Conservation (phyloP, 441 rosid species). For the Syzygium malaccense region DNA sequence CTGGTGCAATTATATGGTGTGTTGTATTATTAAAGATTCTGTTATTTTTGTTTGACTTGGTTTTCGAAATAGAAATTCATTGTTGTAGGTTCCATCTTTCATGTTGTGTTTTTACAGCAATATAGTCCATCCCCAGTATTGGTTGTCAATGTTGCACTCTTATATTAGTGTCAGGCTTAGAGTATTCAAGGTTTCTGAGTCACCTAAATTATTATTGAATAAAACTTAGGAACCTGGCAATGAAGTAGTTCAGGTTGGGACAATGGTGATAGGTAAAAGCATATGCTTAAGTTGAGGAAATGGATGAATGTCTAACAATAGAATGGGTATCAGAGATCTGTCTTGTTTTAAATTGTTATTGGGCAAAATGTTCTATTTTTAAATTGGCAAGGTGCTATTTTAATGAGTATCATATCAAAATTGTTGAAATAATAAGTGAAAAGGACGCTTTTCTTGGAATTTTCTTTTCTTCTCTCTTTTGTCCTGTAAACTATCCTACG, state of each 20-base stretch:
- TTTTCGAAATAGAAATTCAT: neutral
- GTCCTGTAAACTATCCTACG: neutral
- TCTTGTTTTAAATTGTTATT: neutral
- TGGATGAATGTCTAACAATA: neutral
- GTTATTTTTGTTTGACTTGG: neutral
- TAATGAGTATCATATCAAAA: neutral
- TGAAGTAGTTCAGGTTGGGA: neutral
- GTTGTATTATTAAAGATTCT: slow-evolving; percentile 21
- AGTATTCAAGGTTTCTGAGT: neutral
- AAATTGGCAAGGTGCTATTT: neutral
- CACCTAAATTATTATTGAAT: neutral
- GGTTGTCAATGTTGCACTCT: neutral
- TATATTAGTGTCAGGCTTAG: neutral
- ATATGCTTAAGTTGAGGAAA: neutral
- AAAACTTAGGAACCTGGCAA: neutral
- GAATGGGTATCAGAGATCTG: neutral
- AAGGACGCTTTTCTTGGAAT: neutral
- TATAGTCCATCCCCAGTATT: neutral
- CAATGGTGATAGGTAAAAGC: neutral
- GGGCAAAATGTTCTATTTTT: neutral
- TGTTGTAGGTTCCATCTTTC: neutral
- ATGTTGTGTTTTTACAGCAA: neutral
- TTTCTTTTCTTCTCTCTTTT: neutral
- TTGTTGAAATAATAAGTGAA: neutral
- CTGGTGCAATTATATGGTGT: slow-evolving; percentile 96